phyloP scores from a whole-genome alignment of 1,284 basidiomycete species.

The Chondrostereum purpureum region DNA sequence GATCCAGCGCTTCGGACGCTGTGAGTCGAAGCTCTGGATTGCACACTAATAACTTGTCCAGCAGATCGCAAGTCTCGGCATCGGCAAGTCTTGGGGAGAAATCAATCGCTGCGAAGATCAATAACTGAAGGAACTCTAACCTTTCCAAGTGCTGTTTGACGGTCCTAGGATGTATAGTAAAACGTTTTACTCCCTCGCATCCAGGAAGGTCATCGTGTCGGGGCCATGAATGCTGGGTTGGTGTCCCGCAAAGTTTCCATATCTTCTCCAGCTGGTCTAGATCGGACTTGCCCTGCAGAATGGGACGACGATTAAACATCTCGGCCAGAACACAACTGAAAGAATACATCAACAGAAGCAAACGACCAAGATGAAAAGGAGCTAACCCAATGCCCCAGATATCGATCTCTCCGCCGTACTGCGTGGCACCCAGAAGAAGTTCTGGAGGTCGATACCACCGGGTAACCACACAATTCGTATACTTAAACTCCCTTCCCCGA shows the following conservation, averaged over 20 bases:
- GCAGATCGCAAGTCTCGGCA: constrained; percentile 78
- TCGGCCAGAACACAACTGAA: constrained; percentile 87
- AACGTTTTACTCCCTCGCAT: constrained; percentile 71
- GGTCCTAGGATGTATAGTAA: constrained; percentile 43
- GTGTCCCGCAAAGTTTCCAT: constrained; percentile 83
- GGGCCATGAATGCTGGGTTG: constrained; percentile 78
- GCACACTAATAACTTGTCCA: constrained; percentile 88
- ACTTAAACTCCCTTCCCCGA: constrained; percentile 58
- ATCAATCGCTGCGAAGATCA: constrained; percentile 4
- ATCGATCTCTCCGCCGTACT: constrained; percentile 93
- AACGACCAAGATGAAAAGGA: constrained; percentile 4
- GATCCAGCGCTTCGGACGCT: constrained; percentile 80
- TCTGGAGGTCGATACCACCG: constrained; percentile 98
- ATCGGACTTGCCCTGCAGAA: constrained; percentile 85
- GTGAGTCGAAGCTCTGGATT: constrained; percentile 91
- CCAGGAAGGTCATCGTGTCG: constrained; percentile 76
- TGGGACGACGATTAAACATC: constrained; percentile 87
- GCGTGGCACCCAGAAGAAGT: constrained; percentile 80
- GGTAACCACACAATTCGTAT: constrained; percentile 99
- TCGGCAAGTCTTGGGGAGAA: constrained; percentile 41
- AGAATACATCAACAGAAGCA: constrained; percentile 6
- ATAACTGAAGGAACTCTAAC: constrained; percentile 27
- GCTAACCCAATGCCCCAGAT: constrained; percentile 90
- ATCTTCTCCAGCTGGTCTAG: constrained; percentile 90
- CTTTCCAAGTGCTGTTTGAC: constrained; percentile 53